phyloP scores from a whole-genome alignment of 2,329 filamentous ascomycete species.

The Cylindrodendrum hubeiense region DNA sequence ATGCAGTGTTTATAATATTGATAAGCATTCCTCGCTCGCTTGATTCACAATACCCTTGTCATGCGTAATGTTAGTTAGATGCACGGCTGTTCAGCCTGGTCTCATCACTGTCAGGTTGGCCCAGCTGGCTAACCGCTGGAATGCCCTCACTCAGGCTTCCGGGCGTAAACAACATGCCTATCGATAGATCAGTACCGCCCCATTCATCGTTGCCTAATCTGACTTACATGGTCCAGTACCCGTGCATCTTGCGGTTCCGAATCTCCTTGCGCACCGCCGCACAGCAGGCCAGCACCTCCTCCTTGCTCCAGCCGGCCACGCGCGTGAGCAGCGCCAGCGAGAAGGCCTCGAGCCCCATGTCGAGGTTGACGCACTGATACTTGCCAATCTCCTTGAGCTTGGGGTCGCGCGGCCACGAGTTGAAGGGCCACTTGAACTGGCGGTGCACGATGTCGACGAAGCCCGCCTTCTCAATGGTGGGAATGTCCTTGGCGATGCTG shows the following conservation, averaged over 20 bases:
- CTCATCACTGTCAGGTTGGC: neutral
- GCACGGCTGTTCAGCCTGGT: too few species aligned
- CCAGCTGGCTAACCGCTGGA: neutral
- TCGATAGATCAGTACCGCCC: neutral
- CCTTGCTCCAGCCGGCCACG: constrained; percentile 40
- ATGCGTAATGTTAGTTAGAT: neutral
- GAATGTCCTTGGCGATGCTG: constrained; percentile 35
- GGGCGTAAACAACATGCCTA: constrained; percentile 29
- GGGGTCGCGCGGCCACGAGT: constrained; percentile 60
- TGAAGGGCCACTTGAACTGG: constrained; percentile 60
- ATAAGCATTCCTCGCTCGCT: neutral
- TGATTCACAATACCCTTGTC: neutral
- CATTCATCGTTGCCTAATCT: neutral
- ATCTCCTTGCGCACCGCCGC: constrained; percentile 42
- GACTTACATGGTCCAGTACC: constrained; percentile 43
- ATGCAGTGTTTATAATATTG: neutral
- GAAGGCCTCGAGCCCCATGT: constrained; percentile 43
- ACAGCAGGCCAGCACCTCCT: constrained; percentile 42
- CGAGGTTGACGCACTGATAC: constrained; percentile 38
- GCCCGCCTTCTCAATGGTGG: constrained; percentile 60
- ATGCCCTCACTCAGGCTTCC: constrained; percentile 11
- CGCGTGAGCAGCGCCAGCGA: constrained; percentile 44
- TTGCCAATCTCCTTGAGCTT: constrained; percentile 62
- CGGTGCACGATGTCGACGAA: constrained; percentile 62
- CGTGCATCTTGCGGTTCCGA: constrained; percentile 42